A percentile compares a stretch with the other conserved stretches of the same genome.
phyloP scores from a whole-genome alignment of 2,329 filamentous ascomycete species.

The Xylariaceae sp. region DNA sequence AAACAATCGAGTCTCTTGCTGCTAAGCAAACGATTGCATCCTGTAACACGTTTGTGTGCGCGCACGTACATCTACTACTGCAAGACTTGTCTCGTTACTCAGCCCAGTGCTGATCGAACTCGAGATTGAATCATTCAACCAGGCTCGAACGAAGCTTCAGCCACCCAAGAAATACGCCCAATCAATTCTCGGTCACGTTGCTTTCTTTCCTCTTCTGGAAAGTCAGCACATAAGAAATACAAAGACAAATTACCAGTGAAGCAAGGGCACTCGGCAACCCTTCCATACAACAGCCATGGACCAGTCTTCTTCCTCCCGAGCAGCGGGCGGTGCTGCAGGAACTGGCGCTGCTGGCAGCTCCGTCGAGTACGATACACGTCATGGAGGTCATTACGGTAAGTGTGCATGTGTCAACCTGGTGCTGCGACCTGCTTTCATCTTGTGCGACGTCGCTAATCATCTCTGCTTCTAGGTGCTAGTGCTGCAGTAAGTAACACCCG shows the following conservation, averaged over 20 bases:
- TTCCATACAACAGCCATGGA: slow-evolving; percentile 43
- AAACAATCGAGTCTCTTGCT: slow-evolving; percentile 1
- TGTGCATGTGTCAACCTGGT: slow-evolving; percentile 30
- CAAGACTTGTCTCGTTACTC: slow-evolving; percentile 1
- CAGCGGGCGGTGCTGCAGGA: slow-evolving; percentile 18
- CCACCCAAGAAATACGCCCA: too few relatives aligned
- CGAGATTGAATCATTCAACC: not conserved
- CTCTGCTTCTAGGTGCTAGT: slow-evolving; percentile 42
- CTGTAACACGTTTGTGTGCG: slow-evolving; percentile 8
- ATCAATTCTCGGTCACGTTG: not conserved
- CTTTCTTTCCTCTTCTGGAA: slow-evolving; percentile 2
- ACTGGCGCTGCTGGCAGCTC: slow-evolving; percentile 13
- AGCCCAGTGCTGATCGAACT: slow-evolving; percentile 10
- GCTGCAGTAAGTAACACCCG: slow-evolving; percentile 38
- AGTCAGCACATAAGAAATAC: not conserved
- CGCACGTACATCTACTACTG: not conserved
- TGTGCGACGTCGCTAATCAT: slow-evolving; percentile 31
- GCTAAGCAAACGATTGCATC: slow-evolving; percentile 2
- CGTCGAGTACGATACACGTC: slow-evolving; percentile 63
- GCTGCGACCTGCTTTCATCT: slow-evolving; percentile 23
- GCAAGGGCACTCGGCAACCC: too few relatives aligned
- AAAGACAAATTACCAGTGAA: too few relatives aligned
- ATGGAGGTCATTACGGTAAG: slow-evolving; percentile 76
- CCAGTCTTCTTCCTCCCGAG: slow-evolving; percentile 44
- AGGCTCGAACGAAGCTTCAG: too few relatives aligned